These are phyloP conservation scores for Fraxinus floribunda DNA, from an alignment of 305 asterid species.

Conservation along the genomic window DNA sequence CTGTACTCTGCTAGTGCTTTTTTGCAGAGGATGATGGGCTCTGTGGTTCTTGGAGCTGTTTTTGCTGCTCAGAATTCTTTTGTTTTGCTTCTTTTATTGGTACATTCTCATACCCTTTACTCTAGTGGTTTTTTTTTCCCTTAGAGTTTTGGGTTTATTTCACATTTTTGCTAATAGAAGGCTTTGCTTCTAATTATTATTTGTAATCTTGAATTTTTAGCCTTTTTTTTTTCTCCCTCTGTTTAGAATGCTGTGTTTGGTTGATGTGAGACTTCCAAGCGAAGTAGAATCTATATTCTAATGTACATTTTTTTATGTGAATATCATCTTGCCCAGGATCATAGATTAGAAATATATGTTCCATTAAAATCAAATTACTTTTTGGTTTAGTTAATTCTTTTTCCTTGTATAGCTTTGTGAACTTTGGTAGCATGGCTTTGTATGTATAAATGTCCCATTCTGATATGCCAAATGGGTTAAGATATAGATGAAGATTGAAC, in stretches of 20 bases:
- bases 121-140: background rate
- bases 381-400: background rate
- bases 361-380: background rate
- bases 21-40: constrained; percentile 29
- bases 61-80: constrained; percentile 33
- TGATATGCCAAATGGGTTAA: background rate
- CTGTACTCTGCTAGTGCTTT: constrained; percentile 23
- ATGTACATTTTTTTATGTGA: background rate
- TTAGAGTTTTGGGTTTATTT: background rate
- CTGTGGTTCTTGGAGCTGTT: constrained; percentile 27
- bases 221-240: background rate
- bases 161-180: background rate
- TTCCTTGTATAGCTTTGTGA: background rate
- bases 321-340: background rate
- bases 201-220: background rate
- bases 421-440: background rate
- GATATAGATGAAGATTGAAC: background rate
- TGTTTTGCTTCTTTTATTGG: constrained; percentile 42
- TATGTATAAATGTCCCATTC: background rate
- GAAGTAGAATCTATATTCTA: background rate
- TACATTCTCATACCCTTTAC: constrained; percentile 14
- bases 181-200: background rate
- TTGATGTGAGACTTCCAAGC: background rate
- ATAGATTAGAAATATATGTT: background rate
- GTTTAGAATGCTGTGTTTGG: background rate